phyloP scores from a whole-genome alignment of 2,329 filamentous ascomycete genomes.

The Alternaria rosae region DNA sequence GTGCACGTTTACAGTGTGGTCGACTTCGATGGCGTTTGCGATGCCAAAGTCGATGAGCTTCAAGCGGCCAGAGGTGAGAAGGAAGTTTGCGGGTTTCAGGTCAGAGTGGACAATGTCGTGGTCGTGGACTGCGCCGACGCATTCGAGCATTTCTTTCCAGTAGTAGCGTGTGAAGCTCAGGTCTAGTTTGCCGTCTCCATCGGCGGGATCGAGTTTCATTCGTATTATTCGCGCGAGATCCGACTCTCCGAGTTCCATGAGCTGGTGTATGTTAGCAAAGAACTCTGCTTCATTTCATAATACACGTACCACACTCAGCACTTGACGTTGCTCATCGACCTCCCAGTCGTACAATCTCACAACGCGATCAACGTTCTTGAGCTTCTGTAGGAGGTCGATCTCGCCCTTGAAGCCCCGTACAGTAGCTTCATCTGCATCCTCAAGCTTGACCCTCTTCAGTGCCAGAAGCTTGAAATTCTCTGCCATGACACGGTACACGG shows the following conservation, averaged over 20 bases:
- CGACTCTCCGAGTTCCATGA: conserved; percentile 97
- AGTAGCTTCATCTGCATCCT: conserved; percentile 84
- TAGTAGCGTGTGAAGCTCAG: conserved; percentile 93
- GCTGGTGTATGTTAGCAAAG: conserved; percentile 55
- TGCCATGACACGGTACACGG: conserved; percentile 95
- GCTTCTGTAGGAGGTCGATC: conserved; percentile 85
- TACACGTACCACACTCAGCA: conserved; percentile 77
- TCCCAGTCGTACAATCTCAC: conserved; percentile 92
- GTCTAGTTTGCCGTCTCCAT: conserved; percentile 70
- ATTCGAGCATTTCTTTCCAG: conserved; percentile 99
- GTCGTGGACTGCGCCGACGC: conserved; percentile 85
- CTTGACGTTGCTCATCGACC: conserved; percentile 89
- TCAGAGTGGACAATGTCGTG: conserved; percentile 96
- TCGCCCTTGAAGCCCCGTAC: conserved; percentile 92
- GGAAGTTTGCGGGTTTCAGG: conserved; percentile 95
- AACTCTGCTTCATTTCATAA: not conserved
- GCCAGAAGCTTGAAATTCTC: conserved; percentile 97
- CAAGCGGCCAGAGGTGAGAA: conserved; percentile 85
- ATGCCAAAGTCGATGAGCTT: conserved; percentile 99
- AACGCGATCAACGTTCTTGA: conserved; percentile 86
- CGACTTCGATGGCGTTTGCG: conserved; percentile 93
- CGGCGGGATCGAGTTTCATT: conserved; percentile 64
- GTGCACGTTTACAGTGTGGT: conserved; percentile 97
- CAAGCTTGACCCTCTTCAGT: conserved; percentile 88
- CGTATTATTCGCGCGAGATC: conserved; percentile 88